Evolutionary conservation across 2,329 filamentous ascomycete species (phyloP), one percentile per base, ranked within the genome.

Genomic region (Helminthosporium solani): DNA sequence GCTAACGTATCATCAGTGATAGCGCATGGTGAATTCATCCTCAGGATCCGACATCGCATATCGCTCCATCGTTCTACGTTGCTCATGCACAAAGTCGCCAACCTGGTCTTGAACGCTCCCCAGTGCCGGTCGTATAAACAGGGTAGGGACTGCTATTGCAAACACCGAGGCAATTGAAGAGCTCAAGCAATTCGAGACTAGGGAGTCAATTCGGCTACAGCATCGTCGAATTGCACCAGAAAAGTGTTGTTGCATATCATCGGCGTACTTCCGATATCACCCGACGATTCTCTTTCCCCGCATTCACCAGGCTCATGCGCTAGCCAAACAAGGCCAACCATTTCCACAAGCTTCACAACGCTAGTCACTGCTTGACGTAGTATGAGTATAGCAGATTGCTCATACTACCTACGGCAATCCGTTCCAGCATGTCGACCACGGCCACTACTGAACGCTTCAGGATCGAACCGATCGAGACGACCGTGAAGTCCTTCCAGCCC

Each of bases 401-500:
- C 7, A n/a, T 37, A 31, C 42, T 19, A 34, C 40, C 31, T 20
- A 18, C 49, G 41, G 33, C n/a, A 40, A 40, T 18, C 45, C 41
- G 23, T 9, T 25, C 40, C 35, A 56, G 42, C 31, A 70, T 70
- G 67, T 60, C 65, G 23, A 59, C 62, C 20, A 54, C 54, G 45
- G 48, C 56, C 40, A 59, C 68, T 35, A 61, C 63, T 30, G 60
- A 64, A 50, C 63, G 66, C 6, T 72, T 72, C 58, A 66, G 65
- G 33, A 58, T 66, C 7, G 68, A 72, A 46, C 68, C 70, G 81
- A 46, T 65, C n/a, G 62, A 66, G 42, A 60, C 54, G 1, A 50
- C 50, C 15, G 43, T 48, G n/a, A 60, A 48, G 47, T 50, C 48
- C 75, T 42, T 80, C 2, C 82, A 81, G 57, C 82, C 83, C 55